Evolutionary conservation across 768 basidiomycete species (phyloP).

Genomic region (Lactifluus rugatus): DNA sequence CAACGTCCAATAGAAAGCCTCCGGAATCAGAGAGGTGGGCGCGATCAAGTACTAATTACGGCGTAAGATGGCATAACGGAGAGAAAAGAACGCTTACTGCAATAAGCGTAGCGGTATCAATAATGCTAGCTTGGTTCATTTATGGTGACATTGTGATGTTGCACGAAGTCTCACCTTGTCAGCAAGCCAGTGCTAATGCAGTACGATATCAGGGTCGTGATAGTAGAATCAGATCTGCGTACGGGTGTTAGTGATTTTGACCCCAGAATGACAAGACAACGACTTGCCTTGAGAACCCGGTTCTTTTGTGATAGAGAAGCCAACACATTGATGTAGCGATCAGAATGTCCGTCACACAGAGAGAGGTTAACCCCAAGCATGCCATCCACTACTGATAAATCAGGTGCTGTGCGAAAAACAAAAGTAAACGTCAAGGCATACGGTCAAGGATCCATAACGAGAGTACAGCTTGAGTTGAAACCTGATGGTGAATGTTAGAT

Average conservation of each 20-base stretch:
- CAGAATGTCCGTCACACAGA: slow-evolving; percentile 40
- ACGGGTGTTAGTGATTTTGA: neutral
- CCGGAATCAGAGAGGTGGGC: slow-evolving; percentile 40
- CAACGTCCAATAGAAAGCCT: slow-evolving; percentile 42
- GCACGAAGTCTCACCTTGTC: slow-evolving; percentile 19
- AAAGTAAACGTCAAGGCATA: slow-evolving; percentile 16
- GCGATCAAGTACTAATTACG: slow-evolving; percentile 22
- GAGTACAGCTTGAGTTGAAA: slow-evolving; percentile 27
- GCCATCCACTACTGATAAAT: slow-evolving; percentile 36
- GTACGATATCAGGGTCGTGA: slow-evolving; percentile 23
- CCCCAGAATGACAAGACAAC: neutral
- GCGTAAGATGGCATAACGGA: neutral
- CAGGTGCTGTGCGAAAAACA: neutral
- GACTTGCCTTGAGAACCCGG: slow-evolving; percentile 35
- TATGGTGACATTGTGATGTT: neutral
- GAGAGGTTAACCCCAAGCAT: slow-evolving; percentile 35
- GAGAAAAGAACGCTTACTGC: slow-evolving; percentile 2
- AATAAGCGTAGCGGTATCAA: slow-evolving; percentile 16
- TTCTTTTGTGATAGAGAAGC: slow-evolving; percentile 36
- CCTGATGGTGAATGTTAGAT: slow-evolving; percentile 12
- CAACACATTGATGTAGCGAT: slow-evolving; percentile 41
- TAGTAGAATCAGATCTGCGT: slow-evolving; percentile 23
- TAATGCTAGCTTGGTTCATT: slow-evolving; percentile 8
- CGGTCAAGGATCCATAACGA: slow-evolving; percentile 27
- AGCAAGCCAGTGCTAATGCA: slow-evolving; percentile 23